phyloP scores from a whole-genome alignment of 2,329 filamentous ascomycete genomes.

The Ceratocystis ficicola region DNA sequence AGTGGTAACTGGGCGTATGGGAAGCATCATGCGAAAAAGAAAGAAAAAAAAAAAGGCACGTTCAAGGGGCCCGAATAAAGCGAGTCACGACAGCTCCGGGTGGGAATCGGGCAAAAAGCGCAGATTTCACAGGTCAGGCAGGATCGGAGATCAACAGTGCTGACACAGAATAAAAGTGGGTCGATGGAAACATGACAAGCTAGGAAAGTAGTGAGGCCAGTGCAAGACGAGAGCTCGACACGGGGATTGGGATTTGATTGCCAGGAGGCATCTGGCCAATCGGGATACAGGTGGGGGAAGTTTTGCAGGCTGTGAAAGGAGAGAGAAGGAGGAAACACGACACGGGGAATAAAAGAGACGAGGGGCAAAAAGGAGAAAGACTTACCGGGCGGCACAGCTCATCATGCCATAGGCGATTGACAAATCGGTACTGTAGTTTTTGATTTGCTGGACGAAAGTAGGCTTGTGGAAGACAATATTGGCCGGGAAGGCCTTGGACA shows the following conservation, averaged over 20 bases:
- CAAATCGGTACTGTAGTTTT: constrained; percentile 43
- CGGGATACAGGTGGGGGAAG: not conserved
- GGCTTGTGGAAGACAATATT: constrained; percentile 53
- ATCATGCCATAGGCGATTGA: constrained; percentile 47
- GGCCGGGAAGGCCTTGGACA: constrained; percentile 48
- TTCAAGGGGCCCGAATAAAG: not conserved
- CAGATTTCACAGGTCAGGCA: not conserved
- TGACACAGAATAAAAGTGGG: constrained; percentile 20
- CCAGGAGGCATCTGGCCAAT: constrained; percentile 3
- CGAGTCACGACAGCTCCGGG: not conserved
- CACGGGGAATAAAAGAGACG: constrained; percentile 23
- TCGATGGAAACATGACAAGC: not conserved
- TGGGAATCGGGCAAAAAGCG: not conserved
- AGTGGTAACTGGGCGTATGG: not conserved
- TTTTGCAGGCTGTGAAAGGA: constrained; percentile 1
- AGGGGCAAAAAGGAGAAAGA: constrained; percentile 22
- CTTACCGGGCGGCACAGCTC: constrained; percentile 47
- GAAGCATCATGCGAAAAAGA: not conserved
- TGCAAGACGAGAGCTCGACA: not conserved
- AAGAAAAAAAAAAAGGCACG: not conserved
- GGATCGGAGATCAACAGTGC: constrained; percentile 1
- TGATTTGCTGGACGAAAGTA: constrained; percentile 48
- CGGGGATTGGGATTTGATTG: not conserved
- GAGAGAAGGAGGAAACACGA: constrained; percentile 23
- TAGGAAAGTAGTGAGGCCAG: not conserved